These are phyloP conservation scores for Pistacia integerrima DNA, from an alignment of 345 rosid genomes.

Conservation along the genomic window DNA sequence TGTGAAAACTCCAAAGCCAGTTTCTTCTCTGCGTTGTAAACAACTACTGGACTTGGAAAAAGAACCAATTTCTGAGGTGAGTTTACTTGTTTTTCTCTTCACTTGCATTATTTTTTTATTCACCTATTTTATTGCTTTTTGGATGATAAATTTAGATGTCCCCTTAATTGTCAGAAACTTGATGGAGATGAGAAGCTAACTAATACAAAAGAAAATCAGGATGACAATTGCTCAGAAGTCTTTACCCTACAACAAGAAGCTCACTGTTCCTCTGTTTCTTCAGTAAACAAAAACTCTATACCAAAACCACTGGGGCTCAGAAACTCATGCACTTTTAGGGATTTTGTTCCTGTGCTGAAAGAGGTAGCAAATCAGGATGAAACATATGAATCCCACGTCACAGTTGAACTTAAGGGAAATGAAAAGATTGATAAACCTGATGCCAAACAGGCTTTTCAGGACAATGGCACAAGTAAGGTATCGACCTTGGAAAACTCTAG, in stretches of 20 bases:
- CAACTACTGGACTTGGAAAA: conserved; percentile 65
- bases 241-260: conserved; percentile 48
- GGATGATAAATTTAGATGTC: conserved; percentile 20
- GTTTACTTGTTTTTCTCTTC: conserved; percentile 10
- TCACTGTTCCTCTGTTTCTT: conserved; percentile 54
- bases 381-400: conserved; percentile 29
- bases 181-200: conserved; percentile 44
- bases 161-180: conserved; percentile 45
- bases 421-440: conserved; percentile 39
- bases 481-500: conserved; percentile 43
- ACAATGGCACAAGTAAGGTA: conserved; percentile 49
- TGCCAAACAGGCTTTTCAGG: conserved; percentile 45
- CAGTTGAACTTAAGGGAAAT: conserved; percentile 32
- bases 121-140: conserved; percentile 15
- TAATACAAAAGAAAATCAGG: conserved; percentile 55
- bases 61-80: conserved; percentile 64
- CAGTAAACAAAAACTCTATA: conserved; percentile 49
- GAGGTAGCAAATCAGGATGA: conserved; percentile 43
- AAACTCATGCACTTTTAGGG: conserved; percentile 55
- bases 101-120: conserved; percentile 10
- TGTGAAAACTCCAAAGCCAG: conserved; percentile 47
- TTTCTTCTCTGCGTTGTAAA: conserved; percentile 48
- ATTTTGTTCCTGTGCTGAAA: conserved; percentile 54
- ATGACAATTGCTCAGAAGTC: conserved; percentile 71
- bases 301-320: conserved; percentile 34